These are phyloP conservation scores for Diaporthe citri DNA, from an alignment of 2,329 filamentous ascomycete species.

Conservation along the genomic window DNA sequence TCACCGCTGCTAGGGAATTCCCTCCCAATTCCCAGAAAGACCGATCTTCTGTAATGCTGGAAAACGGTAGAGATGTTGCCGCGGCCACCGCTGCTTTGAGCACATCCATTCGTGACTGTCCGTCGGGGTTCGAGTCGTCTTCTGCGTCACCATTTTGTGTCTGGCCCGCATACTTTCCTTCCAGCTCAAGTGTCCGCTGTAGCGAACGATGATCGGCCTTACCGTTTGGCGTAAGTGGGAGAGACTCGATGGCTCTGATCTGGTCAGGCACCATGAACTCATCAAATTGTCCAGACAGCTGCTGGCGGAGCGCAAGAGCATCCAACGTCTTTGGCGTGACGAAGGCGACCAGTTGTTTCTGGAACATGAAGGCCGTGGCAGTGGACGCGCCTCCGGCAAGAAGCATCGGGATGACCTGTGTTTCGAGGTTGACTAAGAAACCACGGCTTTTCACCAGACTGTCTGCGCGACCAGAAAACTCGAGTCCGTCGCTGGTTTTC, in stretches of 20 bases:
- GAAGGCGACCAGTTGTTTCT: neutral
- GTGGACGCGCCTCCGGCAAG: neutral
- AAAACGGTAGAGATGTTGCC: neutral
- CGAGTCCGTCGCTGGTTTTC: neutral
- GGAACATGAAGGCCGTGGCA: neutral
- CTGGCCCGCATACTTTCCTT: neutral
- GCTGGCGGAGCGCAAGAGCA: neutral
- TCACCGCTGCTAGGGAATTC: neutral
- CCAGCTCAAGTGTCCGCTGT: neutral
- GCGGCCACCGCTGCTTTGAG: neutral
- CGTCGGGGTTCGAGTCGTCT: neutral
- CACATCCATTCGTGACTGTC: neutral
- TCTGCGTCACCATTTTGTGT: neutral
- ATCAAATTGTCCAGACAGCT: neutral
- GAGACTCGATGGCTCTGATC: neutral
- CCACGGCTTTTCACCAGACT: neutral
- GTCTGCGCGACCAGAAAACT: neutral
- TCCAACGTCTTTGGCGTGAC: neutral
- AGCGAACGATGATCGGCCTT: neutral
- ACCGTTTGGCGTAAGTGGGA: neutral
- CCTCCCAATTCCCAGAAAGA: neutral
- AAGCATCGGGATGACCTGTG: neutral
- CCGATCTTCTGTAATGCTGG: neutral
- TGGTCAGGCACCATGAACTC: neutral
- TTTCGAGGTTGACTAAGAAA: neutral